A percentile compares a stretch with the other conserved stretches of the same genome.
phyloP scores from a whole-genome alignment of 257 asterid species.

The Capsicum chinense region DNA sequence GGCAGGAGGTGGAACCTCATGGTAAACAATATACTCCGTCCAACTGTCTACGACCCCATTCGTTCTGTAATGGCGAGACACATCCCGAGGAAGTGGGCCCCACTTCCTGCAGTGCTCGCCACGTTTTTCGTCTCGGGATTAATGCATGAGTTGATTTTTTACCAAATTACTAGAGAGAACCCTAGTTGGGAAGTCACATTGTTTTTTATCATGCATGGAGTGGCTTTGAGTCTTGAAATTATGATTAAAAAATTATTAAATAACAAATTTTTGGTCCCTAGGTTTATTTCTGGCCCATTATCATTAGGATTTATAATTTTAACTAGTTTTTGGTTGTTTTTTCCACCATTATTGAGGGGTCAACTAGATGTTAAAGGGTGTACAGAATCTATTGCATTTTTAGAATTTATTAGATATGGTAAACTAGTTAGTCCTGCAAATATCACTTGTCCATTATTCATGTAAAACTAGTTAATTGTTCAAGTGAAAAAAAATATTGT shows the following conservation, averaged over 20 bases:
- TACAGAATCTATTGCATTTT: constrained; percentile 56
- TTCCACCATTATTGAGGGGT: constrained; percentile 56
- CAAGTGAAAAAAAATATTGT: not conserved
- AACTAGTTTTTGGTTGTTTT: constrained; percentile 58
- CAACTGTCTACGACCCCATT: constrained; percentile 46
- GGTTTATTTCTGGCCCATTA: constrained; percentile 45
- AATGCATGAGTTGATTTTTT: constrained; percentile 68
- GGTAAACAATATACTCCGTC: constrained; percentile 51
- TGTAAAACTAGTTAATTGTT: constrained; percentile 3
- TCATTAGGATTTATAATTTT: constrained; percentile 45
- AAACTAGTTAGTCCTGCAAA: constrained; percentile 48
- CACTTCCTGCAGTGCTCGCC: constrained; percentile 38
- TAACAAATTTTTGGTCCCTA: constrained; percentile 31
- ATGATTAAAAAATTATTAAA: constrained; percentile 38
- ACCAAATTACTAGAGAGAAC: constrained; percentile 46
- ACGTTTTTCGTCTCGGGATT: constrained; percentile 64
- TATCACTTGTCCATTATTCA: constrained; percentile 52
- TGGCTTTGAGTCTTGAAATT: constrained; percentile 42
- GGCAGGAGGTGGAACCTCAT: constrained; percentile 66
- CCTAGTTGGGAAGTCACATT: constrained; percentile 52
- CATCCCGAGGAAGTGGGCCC: constrained; percentile 36
- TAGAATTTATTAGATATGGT: constrained; percentile 50
- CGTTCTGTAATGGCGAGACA: not conserved
- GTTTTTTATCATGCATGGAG: constrained; percentile 57
- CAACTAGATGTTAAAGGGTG: constrained; percentile 54